Conservation (phyloP, 2,329 filamentous ascomycete species). For the Niveomyces coronatus region DNA sequence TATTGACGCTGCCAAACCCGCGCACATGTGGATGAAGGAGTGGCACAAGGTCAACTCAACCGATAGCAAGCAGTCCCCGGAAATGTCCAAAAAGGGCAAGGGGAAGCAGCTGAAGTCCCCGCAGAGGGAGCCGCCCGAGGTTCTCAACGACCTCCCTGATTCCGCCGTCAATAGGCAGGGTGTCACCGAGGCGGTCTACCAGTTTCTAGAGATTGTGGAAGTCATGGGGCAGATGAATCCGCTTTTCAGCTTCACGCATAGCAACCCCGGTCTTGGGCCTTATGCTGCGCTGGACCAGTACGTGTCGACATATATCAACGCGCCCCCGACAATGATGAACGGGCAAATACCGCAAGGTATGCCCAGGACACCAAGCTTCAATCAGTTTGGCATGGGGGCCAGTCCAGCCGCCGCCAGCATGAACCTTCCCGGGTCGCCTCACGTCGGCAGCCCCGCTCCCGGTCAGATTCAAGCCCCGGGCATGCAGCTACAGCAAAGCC, state of each 20-base stretch:
- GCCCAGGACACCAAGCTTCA: conserved; percentile 44
- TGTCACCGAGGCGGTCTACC: conserved; percentile 49
- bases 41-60: conserved; percentile 49
- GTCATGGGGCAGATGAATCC: conserved; percentile 58
- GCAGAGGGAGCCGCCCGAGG: conserved; percentile 46
- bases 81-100: conserved; percentile 59
- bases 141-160: conserved; percentile 45
- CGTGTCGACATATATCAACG: conserved; percentile 37
- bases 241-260: conserved; percentile 47
- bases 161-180: conserved; percentile 49
- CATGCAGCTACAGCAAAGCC: conserved; percentile 58
- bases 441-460: conserved; percentile 47
- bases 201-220: conserved; percentile 58
- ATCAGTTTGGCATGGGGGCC: conserved; percentile 47
- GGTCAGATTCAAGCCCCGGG: conserved; percentile 53
- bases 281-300: conserved; percentile 52
- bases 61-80: conserved; percentile 50
- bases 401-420: conserved; percentile 52
- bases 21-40: conserved; percentile 55
- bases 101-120: conserved; percentile 49
- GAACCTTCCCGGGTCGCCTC: conserved; percentile 52
- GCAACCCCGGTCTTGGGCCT: conserved; percentile 42
- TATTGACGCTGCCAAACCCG: conserved; percentile 49
- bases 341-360: conserved; percentile 38
- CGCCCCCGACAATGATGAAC: conserved; percentile 30